phyloP scores from a whole-genome alignment of 179 eudicot species.

The Vitellaria paradoxa region DNA sequence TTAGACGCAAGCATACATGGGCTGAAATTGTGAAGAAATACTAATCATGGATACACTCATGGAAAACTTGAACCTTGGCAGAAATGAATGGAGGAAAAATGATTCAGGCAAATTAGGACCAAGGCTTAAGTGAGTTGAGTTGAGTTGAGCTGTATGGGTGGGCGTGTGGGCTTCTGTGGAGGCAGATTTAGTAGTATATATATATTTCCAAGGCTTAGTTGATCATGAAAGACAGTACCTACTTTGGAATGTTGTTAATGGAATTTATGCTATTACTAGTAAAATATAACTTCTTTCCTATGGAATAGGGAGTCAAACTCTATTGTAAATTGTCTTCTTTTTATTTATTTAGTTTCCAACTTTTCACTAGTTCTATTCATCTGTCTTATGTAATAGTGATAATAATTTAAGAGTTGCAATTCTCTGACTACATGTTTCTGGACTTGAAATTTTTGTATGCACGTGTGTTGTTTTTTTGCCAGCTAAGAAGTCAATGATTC shows the following conservation, averaged over 20 bases:
- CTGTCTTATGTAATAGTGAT: slow-evolving; percentile 12
- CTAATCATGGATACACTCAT: too few species aligned
- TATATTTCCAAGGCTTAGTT: slow-evolving; percentile 1
- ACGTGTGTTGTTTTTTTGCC: slow-evolving; percentile 21
- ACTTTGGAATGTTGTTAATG: neutral
- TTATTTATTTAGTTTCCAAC: slow-evolving; percentile 3
- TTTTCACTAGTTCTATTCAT: neutral
- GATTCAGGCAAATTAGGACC: too few species aligned
- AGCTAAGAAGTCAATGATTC: slow-evolving; percentile 64
- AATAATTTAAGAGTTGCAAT: neutral
- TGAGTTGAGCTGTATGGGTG: too few species aligned
- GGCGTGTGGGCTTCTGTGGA: neutral
- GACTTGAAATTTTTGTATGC: slow-evolving; percentile 24
- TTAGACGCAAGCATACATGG: too few species aligned
- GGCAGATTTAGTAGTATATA: neutral
- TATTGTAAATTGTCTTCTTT: neutral
- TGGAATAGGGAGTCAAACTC: neutral
- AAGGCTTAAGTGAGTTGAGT: too few species aligned
- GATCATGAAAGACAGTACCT: neutral
- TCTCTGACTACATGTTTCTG: slow-evolving; percentile 8
- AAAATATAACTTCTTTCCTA: neutral
- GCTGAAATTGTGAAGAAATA: too few species aligned
- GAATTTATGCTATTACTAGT: neutral
- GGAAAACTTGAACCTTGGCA: too few species aligned
- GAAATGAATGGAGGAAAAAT: too few species aligned